Percentiles rank a stretch among this genome's conserved stretches.
Evolutionary conservation across 345 rosid species (phyloP).

Genomic region (Brassica incana): DNA sequence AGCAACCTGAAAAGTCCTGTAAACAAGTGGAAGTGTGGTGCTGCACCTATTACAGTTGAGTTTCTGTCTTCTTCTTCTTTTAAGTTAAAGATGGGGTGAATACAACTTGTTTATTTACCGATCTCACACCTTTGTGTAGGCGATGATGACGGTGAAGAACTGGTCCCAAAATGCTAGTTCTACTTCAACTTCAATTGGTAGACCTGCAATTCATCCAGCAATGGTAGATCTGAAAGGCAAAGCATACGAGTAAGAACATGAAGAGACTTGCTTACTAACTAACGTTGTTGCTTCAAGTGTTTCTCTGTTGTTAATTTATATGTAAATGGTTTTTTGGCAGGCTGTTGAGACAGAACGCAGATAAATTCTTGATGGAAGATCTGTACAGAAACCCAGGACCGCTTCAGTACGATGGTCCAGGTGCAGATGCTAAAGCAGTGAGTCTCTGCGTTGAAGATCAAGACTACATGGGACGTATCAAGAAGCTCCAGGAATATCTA

Average conservation of each 20-base stretch:
- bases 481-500: slow-evolving; percentile 82
- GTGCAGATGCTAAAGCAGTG: slow-evolving; percentile 86
- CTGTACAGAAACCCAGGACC: slow-evolving; percentile 98
- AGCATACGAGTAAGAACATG: slow-evolving; percentile 76
- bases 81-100: background rate
- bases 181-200: slow-evolving; percentile 68
- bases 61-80: slow-evolving; percentile 17
- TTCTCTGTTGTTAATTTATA: background rate
- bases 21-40: slow-evolving; percentile 96
- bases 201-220: slow-evolving; percentile 96
- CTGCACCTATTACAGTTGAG: slow-evolving; percentile 89
- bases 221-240: slow-evolving; percentile 94
- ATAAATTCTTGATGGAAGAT: slow-evolving; percentile 81
- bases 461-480: slow-evolving; percentile 99
- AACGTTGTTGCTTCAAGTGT: background rate
- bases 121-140: slow-evolving; percentile 43
- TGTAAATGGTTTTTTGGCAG: slow-evolving; percentile 44
- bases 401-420: slow-evolving; percentile 94
- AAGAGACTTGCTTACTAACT: background rate
- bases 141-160: slow-evolving; percentile 92
- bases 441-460: slow-evolving; percentile 90
- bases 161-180: slow-evolving; percentile 83
- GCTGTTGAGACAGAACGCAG: slow-evolving; percentile 71
- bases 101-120: background rate
- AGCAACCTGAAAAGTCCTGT: slow-evolving; percentile 85